Conservation (phyloP, 805 yeast genomes). For the Cyberlindnera amylophila region DNA sequence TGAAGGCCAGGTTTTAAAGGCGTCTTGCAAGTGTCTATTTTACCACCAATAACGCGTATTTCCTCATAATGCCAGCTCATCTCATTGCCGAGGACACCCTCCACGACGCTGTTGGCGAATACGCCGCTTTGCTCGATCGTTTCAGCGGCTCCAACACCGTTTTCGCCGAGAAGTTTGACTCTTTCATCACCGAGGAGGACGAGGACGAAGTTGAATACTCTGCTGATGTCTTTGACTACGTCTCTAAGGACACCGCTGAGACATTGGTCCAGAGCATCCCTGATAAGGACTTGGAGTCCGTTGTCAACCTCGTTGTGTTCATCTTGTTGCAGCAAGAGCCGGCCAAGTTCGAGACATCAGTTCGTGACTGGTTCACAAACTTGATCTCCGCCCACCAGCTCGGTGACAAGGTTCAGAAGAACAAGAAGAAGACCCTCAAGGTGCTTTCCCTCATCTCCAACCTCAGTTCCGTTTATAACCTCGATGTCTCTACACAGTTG, state of each 20-base stretch:
- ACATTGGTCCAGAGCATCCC: conserved; percentile 16
- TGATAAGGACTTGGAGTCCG: conserved; percentile 27
- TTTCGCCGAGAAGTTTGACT: conserved; percentile 17
- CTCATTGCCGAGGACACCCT: conserved; percentile 37
- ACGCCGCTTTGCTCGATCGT: conserved; percentile 30
- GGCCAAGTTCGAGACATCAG: conserved; percentile 11
- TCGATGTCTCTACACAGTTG: conserved; percentile 6
- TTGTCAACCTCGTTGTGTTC: conserved; percentile 24
- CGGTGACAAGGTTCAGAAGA: conserved; percentile 16
- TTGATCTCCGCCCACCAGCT: conserved; percentile 25
- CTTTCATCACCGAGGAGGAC: conserved; percentile 16
- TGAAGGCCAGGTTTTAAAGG: no score
- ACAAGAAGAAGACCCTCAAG: conserved; percentile 22
- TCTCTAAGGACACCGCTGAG: conserved; percentile 14
- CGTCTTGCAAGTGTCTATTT: no score
- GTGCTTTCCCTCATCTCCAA: conserved; percentile 14
- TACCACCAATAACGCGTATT: no score
- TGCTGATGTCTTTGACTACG: conserved; percentile 17
- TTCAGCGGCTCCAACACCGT: conserved; percentile 15
- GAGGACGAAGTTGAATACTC: conserved; percentile 21
- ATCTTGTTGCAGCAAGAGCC: conserved; percentile 17
- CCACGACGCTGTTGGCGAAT: conserved; percentile 31
- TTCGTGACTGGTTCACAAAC: conserved; percentile 13
- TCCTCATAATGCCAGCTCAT: conserved; percentile 10
- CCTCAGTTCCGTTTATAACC: conserved; percentile 13